Evolutionary conservation across 2,329 filamentous ascomycete species (phyloP).

Genomic region (Penicillium paneum): DNA sequence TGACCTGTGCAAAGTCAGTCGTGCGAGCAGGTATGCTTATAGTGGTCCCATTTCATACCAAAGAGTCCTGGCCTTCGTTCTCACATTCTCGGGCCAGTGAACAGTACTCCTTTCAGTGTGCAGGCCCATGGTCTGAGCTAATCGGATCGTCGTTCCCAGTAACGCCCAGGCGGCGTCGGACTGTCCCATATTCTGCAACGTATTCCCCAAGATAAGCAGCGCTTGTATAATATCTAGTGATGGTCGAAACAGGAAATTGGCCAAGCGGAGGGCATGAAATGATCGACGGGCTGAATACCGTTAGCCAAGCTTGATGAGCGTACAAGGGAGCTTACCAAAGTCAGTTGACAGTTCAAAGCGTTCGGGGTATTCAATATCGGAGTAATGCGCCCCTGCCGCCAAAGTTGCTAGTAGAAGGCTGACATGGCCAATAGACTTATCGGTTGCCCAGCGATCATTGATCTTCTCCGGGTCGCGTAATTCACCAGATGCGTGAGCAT

Average conservation of each 20-base stretch:
- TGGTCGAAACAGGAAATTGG: slow-evolving; percentile 57
- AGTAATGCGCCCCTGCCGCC: slow-evolving; percentile 32
- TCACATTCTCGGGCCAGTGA: slow-evolving; percentile 25
- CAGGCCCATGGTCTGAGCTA: slow-evolving; percentile 35
- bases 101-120: slow-evolving; percentile 38
- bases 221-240: slow-evolving; percentile 56
- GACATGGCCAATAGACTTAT: slow-evolving; percentile 28
- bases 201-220: slow-evolving; percentile 55
- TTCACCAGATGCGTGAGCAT: slow-evolving; percentile 24
- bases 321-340: slow-evolving; percentile 21
- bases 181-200: slow-evolving; percentile 32
- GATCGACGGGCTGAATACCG: slow-evolving; percentile 24
- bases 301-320: background rate
- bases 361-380: slow-evolving; percentile 27
- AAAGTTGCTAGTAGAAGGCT: slow-evolving; percentile 30
- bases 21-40: background rate
- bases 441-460: slow-evolving; percentile 24
- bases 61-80: slow-evolving; percentile 22
- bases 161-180: slow-evolving; percentile 34
- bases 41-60: slow-evolving; percentile 18
- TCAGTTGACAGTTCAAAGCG: slow-evolving; percentile 26
- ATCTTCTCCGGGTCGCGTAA: slow-evolving; percentile 18
- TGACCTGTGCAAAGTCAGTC: slow-evolving; percentile 20
- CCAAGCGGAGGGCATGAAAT: slow-evolving; percentile 54
- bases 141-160: slow-evolving; percentile 30